Evolutionary conservation across 1,284 basidiomycete species (phyloP), one percentile per base, ranked within the genome.

Genomic region (Heterobasidion irregulare): DNA sequence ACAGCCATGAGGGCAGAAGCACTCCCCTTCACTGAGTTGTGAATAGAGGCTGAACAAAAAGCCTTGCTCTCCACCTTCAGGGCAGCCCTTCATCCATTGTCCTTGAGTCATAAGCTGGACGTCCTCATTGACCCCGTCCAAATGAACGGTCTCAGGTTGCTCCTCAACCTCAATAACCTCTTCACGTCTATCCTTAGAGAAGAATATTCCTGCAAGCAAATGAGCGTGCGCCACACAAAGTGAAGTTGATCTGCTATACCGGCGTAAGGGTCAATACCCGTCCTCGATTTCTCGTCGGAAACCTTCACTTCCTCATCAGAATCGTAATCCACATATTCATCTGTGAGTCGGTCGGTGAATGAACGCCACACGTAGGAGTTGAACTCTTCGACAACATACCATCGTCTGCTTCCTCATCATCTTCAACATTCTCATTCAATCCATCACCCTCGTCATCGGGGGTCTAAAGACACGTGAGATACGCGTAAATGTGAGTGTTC

Each of bases 41-140:
- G 82, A 80, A 68, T 94, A 95, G 34, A 94, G 79, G 61, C 83
- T 80, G 71, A 95, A 95, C 53, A 96, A 74, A 68, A 89, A 90
- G 57, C 83, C 84, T 66, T 96, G 93, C 68, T 95, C 93, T 64
- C 85, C 85, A 57, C 90, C 92, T 68, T 95, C 93, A 0, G 93
- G 92, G 68, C 93, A 95, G 8, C 93, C 93, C 67, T 90, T 92
- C 93, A 95, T 95, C 92, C 92, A 96, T 65, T 92, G 85, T n/a
- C 89, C 89, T 67, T 90, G 88, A 19, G 85, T 85, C 79, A 95
- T 82, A 44, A 94, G 70, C 56, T 80, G 81, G 26, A 86, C 75
- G 15, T 70, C 68, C 58, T 80, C 76, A 50, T 69, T 69, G 13
- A 66, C 67, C 47, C 73, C 79, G 2, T 74, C 68, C 26, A 87